Conservation (phyloP, 345 rosid species). For the Eucalyptus microcorys region DNA sequence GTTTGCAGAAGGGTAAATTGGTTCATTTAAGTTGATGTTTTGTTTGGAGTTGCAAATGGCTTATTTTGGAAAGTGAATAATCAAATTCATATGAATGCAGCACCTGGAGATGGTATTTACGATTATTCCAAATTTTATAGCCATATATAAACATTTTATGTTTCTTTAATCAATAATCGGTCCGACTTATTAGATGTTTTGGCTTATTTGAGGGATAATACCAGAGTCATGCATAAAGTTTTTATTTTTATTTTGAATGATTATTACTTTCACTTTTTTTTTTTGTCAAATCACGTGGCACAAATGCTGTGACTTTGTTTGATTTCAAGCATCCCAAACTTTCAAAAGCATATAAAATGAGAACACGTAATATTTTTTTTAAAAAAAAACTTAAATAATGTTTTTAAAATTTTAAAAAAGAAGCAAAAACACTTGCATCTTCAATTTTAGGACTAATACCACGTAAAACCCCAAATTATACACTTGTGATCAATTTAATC, state of each 20-base stretch:
- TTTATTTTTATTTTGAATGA: too few species aligned
- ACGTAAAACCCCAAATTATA: too few species aligned
- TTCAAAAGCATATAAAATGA: not conserved
- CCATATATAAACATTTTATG: not conserved
- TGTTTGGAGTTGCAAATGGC: not conserved
- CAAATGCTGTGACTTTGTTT: not conserved
- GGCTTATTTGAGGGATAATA: not conserved
- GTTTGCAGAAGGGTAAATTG: not conserved
- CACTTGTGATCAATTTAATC: fast-evolving
- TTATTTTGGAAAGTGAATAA: not conserved
- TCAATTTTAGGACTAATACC: not conserved
- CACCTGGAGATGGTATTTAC: not conserved
- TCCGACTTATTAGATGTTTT: not conserved
- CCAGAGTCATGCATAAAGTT: not conserved
- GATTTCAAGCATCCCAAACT: not conserved
- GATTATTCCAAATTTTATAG: not conserved
- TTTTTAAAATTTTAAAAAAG: not conserved
- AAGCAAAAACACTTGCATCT: not conserved
- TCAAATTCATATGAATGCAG: not conserved
- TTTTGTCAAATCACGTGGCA: not conserved
- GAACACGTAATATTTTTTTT: not conserved
- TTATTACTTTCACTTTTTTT: too few species aligned
- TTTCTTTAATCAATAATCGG: not conserved
- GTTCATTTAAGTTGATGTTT: not conserved
- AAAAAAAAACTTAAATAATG: not conserved